Percentiles rank a stretch among this genome's conserved stretches.
These are phyloP conservation scores for Gaillardinia entomophila DNA, from an alignment of 805 yeast species.

Conservation along the genomic window DNA sequence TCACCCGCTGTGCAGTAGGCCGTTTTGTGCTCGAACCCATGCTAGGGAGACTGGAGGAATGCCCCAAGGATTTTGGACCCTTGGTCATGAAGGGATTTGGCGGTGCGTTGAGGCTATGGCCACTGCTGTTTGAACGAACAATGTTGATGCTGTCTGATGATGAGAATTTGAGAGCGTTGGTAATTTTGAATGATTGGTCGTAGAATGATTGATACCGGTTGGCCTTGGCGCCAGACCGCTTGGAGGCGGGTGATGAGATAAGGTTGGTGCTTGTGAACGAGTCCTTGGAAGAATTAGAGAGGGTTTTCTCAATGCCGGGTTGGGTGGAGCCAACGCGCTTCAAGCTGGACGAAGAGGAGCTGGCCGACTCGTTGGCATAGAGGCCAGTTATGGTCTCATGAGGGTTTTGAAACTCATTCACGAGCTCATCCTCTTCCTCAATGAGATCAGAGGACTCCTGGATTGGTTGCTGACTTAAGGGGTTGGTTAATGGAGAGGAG, in stretches of 20 bases:
- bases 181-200: slow-evolving; percentile 38
- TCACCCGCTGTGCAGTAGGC: slow-evolving; percentile 5
- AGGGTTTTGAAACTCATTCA: slow-evolving; percentile 15
- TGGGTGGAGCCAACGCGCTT: slow-evolving; percentile 9
- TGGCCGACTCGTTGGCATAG: slow-evolving; percentile 25
- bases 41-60: slow-evolving; percentile 17
- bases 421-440: slow-evolving; percentile 14
- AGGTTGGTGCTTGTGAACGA: slow-evolving; percentile 14
- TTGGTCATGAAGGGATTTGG: slow-evolving; percentile 2
- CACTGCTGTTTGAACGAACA: slow-evolving; percentile 9
- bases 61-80: slow-evolving; percentile 11
- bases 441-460: slow-evolving; percentile 17
- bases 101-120: slow-evolving; percentile 2
- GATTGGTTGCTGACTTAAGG: slow-evolving; percentile 23
- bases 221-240: slow-evolving; percentile 39
- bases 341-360: slow-evolving; percentile 29
- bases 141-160: slow-evolving; percentile 26
- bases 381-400: slow-evolving; percentile 15
- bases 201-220: slow-evolving; percentile 43
- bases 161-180: slow-evolving; percentile 34
- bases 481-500: slow-evolving; percentile 12
- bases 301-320: slow-evolving; percentile 26
- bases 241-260: slow-evolving; percentile 7
- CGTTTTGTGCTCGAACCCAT: no score
- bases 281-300: slow-evolving; percentile 28